Percentiles rank a stretch among this genome's conserved stretches.
phyloP scores from a whole-genome alignment of 73 alveolate species.

The Breviolum minutum region DNA sequence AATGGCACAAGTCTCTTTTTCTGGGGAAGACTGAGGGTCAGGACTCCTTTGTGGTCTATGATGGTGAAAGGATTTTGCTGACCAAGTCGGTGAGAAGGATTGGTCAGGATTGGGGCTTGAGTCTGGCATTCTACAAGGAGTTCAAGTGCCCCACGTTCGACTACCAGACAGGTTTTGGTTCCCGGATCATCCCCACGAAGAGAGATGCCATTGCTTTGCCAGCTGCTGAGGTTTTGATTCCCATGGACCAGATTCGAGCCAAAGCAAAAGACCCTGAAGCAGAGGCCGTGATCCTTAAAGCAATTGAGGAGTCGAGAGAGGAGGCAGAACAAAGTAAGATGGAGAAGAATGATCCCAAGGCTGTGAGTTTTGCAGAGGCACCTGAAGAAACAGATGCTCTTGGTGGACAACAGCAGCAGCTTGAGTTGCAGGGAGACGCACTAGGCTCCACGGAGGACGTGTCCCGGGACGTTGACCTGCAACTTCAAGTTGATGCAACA shows the following conservation, averaged over 20 bases:
- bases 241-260: not conserved
- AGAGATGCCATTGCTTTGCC: not conserved
- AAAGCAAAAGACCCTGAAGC: not conserved
- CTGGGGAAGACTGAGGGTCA: not conserved
- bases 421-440: not conserved
- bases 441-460: no score
- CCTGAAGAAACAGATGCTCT: not conserved
- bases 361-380: not conserved
- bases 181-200: not conserved
- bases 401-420: no score
- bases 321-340: not conserved
- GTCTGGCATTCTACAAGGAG: not conserved
- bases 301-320: not conserved
- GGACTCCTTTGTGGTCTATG: not conserved
- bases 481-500: no score
- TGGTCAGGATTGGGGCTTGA: not conserved
- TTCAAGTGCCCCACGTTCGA: not conserved
- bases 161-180: not conserved
- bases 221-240: not conserved
- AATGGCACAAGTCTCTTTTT: not conserved
- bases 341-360: not conserved
- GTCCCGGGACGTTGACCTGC: no score
- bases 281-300: not conserved
- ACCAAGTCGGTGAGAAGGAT: not conserved
- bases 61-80: not conserved